Base-by-base conservation (phyloP, 129 eudicot genomes). In the Erigeron canadensis region DNA sequence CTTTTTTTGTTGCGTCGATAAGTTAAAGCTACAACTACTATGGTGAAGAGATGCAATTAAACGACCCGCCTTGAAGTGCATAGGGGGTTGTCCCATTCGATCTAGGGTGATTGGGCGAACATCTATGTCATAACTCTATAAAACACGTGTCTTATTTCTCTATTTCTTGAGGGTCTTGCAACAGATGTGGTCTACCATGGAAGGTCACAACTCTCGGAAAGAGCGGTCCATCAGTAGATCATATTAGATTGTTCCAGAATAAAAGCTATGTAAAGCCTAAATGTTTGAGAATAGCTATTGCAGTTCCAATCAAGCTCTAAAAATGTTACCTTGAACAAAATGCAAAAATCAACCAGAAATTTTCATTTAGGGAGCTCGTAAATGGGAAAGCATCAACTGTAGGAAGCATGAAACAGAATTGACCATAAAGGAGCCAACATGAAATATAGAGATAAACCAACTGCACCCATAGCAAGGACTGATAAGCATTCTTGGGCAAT, bases 401-500 rank as follows among this genome's bases (percentile, higher is more conserved):
- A 42, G 8, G 18, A 54, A 44, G 53, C 67, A 71, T 67, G 59
- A 44, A 42, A 58, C 57, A 69, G 47, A 61, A 39, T 59, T 59
- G 76, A 72, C 69, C 60, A 23, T 46, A 59, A 72, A 72, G 60
- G 59, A 59, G 42, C 58, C 51, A 62, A 6, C 38, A 60, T 10
- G 48, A 69, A 19, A 68, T 68, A 34, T 7, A 68, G 34, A 68
- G 28, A 48, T 8, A 70, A 42, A 41, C 65, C 39, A 55, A 10
- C 39, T 51, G 6, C 22, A 59, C 44, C 67, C 56, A 66, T 28
- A 42, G 56, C 21, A 71, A n/a, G 10, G 63, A 38, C 78, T 17
- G 21, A 43, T 38, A 63, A 63, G 71, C 21, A 43, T 22, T 74
- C 50, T 17, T 73, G 77, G 63, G 37, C 40, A 41, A 12, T 63